Evolutionary conservation across 352 stramenopile genomes (phyloP).

Genomic region (Pythium scleroteichum): DNA sequence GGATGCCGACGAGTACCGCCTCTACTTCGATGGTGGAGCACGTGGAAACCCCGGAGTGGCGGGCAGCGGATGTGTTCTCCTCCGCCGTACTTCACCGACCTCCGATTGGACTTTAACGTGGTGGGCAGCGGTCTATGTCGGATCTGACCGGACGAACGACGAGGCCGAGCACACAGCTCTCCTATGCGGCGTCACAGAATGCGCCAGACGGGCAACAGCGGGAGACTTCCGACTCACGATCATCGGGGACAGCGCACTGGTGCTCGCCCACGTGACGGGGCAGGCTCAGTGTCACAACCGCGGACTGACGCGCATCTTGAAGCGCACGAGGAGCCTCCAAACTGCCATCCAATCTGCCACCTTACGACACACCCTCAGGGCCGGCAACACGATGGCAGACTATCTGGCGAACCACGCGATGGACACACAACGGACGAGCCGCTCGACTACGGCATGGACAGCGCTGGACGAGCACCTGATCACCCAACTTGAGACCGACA

Average conservation of each 20-base stretch:
- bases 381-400: conserved; percentile 10
- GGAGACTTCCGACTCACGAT: background rate
- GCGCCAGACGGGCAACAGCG: background rate
- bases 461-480: too few relatives aligned
- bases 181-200: too few relatives aligned
- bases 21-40: conserved; percentile 33
- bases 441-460: too few relatives aligned
- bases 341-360: conserved; percentile 8
- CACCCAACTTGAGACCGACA: too few relatives aligned
- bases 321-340: background rate
- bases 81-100: background rate
- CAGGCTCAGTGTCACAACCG: background rate
- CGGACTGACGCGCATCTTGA: background rate
- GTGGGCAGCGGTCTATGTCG: conserved; percentile 4
- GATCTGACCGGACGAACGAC: background rate
- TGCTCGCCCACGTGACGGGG: background rate
- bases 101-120: background rate
- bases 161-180: conserved; percentile 8
- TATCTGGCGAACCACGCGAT: conserved; percentile 5
- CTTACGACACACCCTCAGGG: background rate
- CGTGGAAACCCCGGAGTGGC: conserved; percentile 36
- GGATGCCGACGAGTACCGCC: background rate
- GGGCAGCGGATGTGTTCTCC: conserved; percentile 25
- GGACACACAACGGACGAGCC: background rate
- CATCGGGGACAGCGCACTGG: conserved; percentile 7